Base-by-base conservation (phyloP, 2,329 filamentous ascomycete genomes). In the Capronia coronata region DNA sequence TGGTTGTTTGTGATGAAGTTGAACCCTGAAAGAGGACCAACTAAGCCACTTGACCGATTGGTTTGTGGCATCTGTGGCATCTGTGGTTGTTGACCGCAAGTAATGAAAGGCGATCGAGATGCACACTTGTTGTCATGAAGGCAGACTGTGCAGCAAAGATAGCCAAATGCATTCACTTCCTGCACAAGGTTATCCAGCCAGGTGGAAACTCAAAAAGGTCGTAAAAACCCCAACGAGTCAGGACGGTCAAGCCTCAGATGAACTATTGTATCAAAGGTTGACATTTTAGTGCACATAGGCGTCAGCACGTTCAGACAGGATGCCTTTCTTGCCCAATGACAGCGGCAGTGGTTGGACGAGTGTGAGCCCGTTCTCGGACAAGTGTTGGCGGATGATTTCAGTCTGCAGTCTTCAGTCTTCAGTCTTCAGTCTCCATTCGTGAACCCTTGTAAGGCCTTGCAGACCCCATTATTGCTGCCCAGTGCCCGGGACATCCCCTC, bases 201-300 rank as follows among this genome's bases (percentile, higher is more conserved):
- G n/a, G n/a, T n/a, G n/a, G n/a, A n/a, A n/a, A n/a, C n/a, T n/a
- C n/a, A 7, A 6, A 9, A 37, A 3, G 14, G 14, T 18, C 14
- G 18, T 9, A 16, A 19, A 13, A 37, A 19, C 11, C 7, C 18
- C 34, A n/a, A 19, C 14, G 14, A 13, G 34, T 37, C 34, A 11
- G n/a, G 19, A 19, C 14, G 34, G 34, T 37, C 16, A 19, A 9
- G 14, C 14, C 34, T 37, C 16, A 19, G 19, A 5, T 41, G 38
- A 23, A 41, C 38, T 41, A 41, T 41, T 14, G 38, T 25, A n/a
- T 23, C 22, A 22, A 39, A 21, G n/a, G 38, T 8, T 23, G 25
- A 22, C 18, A n/a, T n/a, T 47, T 35, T 52, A 52, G 49, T 48
- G 44, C 38, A 22, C 19, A 48, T 37, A 35, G 43, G 45, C 46